Conservation (phyloP, 2,329 filamentous ascomycete genomes). For the Penicillium sp. region DNA sequence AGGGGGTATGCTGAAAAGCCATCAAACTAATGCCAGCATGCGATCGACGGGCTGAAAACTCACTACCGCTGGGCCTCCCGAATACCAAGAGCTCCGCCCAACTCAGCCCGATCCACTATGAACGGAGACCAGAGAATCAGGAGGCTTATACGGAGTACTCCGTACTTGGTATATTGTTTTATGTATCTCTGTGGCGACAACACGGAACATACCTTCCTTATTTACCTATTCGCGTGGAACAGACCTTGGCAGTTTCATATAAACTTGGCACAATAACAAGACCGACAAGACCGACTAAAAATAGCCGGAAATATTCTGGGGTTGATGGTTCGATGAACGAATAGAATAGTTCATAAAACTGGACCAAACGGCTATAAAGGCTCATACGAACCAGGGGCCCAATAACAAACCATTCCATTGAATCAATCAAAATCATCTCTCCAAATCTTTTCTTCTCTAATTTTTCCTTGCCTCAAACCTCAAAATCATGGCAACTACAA, state of each 20-base stretch:
- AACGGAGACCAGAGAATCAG: background rate
- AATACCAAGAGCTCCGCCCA: background rate
- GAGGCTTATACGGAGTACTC: background rate
- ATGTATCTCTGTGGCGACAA: background rate
- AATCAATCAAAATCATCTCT: background rate
- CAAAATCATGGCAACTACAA: constrained; percentile 5
- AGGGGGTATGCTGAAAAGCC: no score
- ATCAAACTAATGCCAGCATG: background rate
- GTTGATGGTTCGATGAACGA: background rate
- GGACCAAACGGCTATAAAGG: background rate
- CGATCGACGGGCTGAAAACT: background rate
- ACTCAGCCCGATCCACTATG: background rate
- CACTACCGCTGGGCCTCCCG: background rate
- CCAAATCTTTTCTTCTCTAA: background rate
- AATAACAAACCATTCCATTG: background rate
- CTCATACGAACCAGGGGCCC: background rate
- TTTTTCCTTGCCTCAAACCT: background rate
- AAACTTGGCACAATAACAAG: background rate
- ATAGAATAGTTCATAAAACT: background rate
- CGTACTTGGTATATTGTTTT: background rate
- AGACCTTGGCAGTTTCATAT: background rate
- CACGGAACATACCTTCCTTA: background rate
- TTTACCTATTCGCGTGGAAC: background rate
- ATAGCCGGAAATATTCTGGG: background rate
- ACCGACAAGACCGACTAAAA: background rate